These are phyloP conservation scores for Talaromyces proteolyticus DNA, from an alignment of 495 filamentous ascomycete species.

Conservation along the genomic window DNA sequence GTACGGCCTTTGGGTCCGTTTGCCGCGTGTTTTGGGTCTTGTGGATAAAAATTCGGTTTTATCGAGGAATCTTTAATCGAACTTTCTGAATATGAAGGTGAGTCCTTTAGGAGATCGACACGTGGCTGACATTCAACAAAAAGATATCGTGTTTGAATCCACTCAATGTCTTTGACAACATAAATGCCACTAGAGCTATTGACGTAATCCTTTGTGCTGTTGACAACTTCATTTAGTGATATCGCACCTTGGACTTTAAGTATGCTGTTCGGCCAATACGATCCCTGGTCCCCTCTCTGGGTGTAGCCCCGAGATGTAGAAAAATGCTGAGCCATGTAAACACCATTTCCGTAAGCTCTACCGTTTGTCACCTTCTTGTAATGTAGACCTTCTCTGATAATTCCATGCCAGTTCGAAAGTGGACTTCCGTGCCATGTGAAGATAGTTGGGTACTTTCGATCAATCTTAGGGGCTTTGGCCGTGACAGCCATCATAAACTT, in stretches of 20 bases:
- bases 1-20: slow-evolving; percentile 21
- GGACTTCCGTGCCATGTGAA: slow-evolving; percentile 84
- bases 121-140: slow-evolving; percentile 51
- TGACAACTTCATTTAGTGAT: slow-evolving; percentile 87
- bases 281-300: slow-evolving; percentile 2
- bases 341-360: slow-evolving; percentile 70
- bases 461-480: slow-evolving; percentile 29
- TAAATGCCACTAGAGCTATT: slow-evolving; percentile 45
- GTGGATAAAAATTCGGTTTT: slow-evolving; percentile 42
- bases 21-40: slow-evolving; percentile 47
- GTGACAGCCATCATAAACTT: slow-evolving; percentile 64
- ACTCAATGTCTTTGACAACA: slow-evolving; percentile 73
- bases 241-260: slow-evolving; percentile 55
- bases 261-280: slow-evolving; percentile 59
- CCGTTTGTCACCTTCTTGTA: slow-evolving; percentile 58
- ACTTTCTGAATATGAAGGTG: neutral
- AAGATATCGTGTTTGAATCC: slow-evolving; percentile 89
- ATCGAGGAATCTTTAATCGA: neutral
- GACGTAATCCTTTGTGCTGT: slow-evolving; percentile 58
- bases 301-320: slow-evolving; percentile 54
- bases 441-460: slow-evolving; percentile 62
- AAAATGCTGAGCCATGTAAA: slow-evolving; percentile 66
- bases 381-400: slow-evolving; percentile 76
- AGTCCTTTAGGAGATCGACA: slow-evolving; percentile 1
- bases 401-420: slow-evolving; percentile 82